phyloP scores from a whole-genome alignment of 495 filamentous ascomycete species.

The Cudoniella acicularis region DNA sequence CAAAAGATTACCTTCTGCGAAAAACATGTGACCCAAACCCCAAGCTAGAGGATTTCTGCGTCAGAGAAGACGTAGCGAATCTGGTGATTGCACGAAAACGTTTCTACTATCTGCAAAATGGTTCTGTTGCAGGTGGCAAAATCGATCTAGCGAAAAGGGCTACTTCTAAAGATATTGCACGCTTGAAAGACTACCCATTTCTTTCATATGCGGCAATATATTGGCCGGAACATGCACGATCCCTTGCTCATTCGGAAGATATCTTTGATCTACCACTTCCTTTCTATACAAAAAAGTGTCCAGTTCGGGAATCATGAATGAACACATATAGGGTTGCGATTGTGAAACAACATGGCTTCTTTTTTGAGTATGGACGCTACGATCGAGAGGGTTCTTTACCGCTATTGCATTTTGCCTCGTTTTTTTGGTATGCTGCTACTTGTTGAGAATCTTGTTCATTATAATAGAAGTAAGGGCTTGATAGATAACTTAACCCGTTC shows the following conservation, averaged over 20 bases:
- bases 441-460: slow-evolving; percentile 11
- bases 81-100: slow-evolving; percentile 17
- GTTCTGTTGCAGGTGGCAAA: slow-evolving; percentile 3
- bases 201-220: slow-evolving; percentile 22
- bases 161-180: background rate
- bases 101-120: slow-evolving; percentile 21
- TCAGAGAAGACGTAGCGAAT: slow-evolving; percentile 17
- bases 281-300: slow-evolving; percentile 20
- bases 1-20: slow-evolving; percentile 31
- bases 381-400: no score
- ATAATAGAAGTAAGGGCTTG: background rate
- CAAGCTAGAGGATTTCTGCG: slow-evolving; percentile 20
- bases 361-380: no score
- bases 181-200: slow-evolving; percentile 19
- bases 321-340: slow-evolving; percentile 6
- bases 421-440: slow-evolving; percentile 27
- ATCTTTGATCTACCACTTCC: slow-evolving; percentile 23
- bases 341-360: slow-evolving; percentile 13
- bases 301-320: slow-evolving; percentile 14
- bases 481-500: slow-evolving; percentile 2
- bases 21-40: slow-evolving; percentile 12
- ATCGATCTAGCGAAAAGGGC: no score
- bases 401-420: slow-evolving; percentile 38
- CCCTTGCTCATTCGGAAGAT: slow-evolving; percentile 6
- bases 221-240: slow-evolving; percentile 22